Conservation (phyloP, 2,329 filamentous ascomycete genomes). For the Diaporthe citri region DNA sequence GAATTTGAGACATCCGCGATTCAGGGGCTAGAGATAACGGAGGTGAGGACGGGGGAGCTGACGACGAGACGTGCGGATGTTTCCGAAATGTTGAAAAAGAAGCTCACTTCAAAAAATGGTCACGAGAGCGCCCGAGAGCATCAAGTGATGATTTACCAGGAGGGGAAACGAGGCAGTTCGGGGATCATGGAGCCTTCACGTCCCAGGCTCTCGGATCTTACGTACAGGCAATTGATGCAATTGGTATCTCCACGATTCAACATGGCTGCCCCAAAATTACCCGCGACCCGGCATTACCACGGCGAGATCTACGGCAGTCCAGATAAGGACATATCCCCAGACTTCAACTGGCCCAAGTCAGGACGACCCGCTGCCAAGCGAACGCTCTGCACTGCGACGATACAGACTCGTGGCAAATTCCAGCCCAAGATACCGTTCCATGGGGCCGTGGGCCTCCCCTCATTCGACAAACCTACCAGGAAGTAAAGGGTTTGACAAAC, state of each 20-base stretch:
- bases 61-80: not conserved
- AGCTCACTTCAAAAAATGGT: not conserved
- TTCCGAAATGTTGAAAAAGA: not conserved
- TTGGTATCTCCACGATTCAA: constrained; percentile 31
- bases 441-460: not conserved
- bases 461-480: not conserved
- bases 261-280: constrained; percentile 24
- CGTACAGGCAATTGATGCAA: constrained; percentile 29
- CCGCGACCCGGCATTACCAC: constrained; percentile 24
- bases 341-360: constrained; percentile 24
- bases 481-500: constrained; percentile 34
- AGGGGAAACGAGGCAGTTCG: not conserved
- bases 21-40: constrained; percentile 30
- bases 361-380: constrained; percentile 12
- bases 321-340: constrained; percentile 34
- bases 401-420: constrained; percentile 16
- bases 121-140: not conserved
- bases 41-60: not conserved
- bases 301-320: constrained; percentile 27
- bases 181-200: constrained; percentile 7
- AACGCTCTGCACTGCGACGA: not conserved
- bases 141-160: not conserved
- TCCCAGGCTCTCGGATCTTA: constrained; percentile 20
- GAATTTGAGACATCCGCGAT: constrained; percentile 29
- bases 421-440: constrained; percentile 11